Evolutionary conservation across 1,139 yeast species (phyloP).

Genomic region (Kodamaea plutei): DNA sequence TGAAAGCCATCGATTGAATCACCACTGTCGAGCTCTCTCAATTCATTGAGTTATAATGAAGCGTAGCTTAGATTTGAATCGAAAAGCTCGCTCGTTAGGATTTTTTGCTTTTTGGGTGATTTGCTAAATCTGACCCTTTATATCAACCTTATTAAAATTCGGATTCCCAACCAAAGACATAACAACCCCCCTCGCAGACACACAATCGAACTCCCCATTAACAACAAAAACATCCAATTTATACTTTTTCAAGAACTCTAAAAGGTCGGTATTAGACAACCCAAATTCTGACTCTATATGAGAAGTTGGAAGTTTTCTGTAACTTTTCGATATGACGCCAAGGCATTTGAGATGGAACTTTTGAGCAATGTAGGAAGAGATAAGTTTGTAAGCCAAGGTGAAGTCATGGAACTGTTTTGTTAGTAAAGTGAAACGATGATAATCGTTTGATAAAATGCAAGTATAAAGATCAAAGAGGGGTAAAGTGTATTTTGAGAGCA

Average conservation of each 20-base stretch:
- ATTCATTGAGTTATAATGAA: no score
- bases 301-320: slow-evolving; percentile 48
- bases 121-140: slow-evolving; percentile 76
- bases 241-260: slow-evolving; percentile 38
- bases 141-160: slow-evolving; percentile 67
- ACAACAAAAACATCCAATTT: slow-evolving; percentile 36
- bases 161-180: slow-evolving; percentile 38
- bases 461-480: slow-evolving; percentile 11
- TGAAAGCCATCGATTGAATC: no score
- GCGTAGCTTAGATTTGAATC: no score
- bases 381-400: slow-evolving; percentile 24
- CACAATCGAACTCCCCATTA: slow-evolving; percentile 37
- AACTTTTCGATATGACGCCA: slow-evolving; percentile 54
- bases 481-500: slow-evolving; percentile 12
- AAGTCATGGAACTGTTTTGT: slow-evolving; percentile 14
- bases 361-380: slow-evolving; percentile 40
- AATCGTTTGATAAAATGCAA: slow-evolving; percentile 37
- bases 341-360: slow-evolving; percentile 63
- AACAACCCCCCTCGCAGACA: slow-evolving; percentile 45
- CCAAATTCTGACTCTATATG: slow-evolving; percentile 51
- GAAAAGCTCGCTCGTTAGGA: no score
- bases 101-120: no score
- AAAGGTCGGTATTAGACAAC: slow-evolving; percentile 20
- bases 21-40: no score
- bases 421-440: slow-evolving; percentile 46